Base-by-base conservation (phyloP, 805 yeast genomes). In the Wickerhamiella lipophila region DNA sequence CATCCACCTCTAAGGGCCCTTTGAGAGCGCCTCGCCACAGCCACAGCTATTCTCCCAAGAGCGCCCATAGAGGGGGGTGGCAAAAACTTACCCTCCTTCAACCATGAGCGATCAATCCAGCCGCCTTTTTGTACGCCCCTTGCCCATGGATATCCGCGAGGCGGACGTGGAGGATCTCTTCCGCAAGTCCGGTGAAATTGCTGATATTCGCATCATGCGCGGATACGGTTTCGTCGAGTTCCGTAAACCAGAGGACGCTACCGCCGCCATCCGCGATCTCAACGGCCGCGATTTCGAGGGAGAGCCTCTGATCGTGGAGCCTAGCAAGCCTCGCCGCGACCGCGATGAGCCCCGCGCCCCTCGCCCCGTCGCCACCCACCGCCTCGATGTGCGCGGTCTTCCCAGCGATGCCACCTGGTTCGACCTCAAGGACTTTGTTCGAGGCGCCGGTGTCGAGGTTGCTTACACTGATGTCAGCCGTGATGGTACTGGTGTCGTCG, bases 171-270 rank as follows among this genome's bases (percentile, higher is more conserved):
- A 64, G 50, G 67, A 69, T 18, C 61, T 75, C 42, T 78, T 78
- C 59, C 57, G 62, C 42, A 58, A 63, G 52, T 74, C 65, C 59
- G 84, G 85, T 15, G 66, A 66, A 38, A 69, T 79, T 19, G 69
- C 71, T 16, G 77, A 78, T 50, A 75, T 78, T 29, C 76, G 74
- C 54, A 66, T 79, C 26, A 77, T 78, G 67, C 60, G 61, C 29
- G 76, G 79, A 21, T 77, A 72, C 60, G 92, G 89, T 7, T 83
- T 83, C 63, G 74, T 83, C 15, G 80, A 82, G 53, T 83, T 72
- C 59, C 67, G 72, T 46, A 65, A 69, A 49, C 73, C 76, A 42
- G 70, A 69, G 9, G 74, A 76, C 66, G 87, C 94, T 1, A 68
- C 78, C 40, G 61, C 64, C 19, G 86, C 89, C 35, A 78, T 82